Percentiles rank a stretch among this genome's conserved stretches.
Evolutionary conservation across 106 monocot genomes (phyloP).

Genomic region (Alisma plantagoaquatica): DNA sequence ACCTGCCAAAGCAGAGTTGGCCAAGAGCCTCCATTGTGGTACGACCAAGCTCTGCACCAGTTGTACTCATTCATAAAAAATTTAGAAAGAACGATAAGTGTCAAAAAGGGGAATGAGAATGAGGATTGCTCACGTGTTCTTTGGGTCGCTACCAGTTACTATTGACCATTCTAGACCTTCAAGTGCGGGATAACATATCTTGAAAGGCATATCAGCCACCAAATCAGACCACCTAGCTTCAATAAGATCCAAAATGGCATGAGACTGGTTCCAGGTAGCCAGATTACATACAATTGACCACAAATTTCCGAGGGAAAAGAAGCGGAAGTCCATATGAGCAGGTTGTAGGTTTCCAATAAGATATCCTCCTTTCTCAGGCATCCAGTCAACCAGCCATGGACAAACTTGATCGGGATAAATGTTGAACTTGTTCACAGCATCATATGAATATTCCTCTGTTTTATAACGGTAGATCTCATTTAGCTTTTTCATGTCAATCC

Average conservation of each 20-base stretch:
- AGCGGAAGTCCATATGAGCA: slow-evolving; percentile 98
- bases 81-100: neutral
- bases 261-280: slow-evolving; percentile 74
- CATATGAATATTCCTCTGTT: slow-evolving; percentile 98
- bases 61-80: neutral
- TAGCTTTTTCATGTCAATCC: slow-evolving; percentile 94
- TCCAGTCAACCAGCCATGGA: slow-evolving; percentile 98
- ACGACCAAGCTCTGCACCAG: slow-evolving; percentile 85
- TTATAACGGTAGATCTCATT: slow-evolving; percentile 98
- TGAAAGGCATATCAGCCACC: slow-evolving; percentile 96
- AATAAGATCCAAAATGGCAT: slow-evolving; percentile 90
- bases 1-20: slow-evolving; percentile 99
- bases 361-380: slow-evolving; percentile 88
- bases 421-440: slow-evolving; percentile 98
- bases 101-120: neutral
- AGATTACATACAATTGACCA: slow-evolving; percentile 88
- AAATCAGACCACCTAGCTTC: slow-evolving; percentile 95
- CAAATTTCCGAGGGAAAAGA: slow-evolving; percentile 94
- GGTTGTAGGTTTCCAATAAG: slow-evolving; percentile 97
- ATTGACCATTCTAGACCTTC: slow-evolving; percentile 95
- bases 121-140: slow-evolving; percentile 64
- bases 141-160: slow-evolving; percentile 96
- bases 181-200: slow-evolving; percentile 97
- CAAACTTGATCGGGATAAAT: slow-evolving; percentile 95
- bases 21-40: slow-evolving; percentile 99